Percentiles rank a stretch among this genome's conserved stretches.
Evolutionary conservation across 2,329 filamentous ascomycete species (phyloP).

Genomic region (Alternaria arbusti): DNA sequence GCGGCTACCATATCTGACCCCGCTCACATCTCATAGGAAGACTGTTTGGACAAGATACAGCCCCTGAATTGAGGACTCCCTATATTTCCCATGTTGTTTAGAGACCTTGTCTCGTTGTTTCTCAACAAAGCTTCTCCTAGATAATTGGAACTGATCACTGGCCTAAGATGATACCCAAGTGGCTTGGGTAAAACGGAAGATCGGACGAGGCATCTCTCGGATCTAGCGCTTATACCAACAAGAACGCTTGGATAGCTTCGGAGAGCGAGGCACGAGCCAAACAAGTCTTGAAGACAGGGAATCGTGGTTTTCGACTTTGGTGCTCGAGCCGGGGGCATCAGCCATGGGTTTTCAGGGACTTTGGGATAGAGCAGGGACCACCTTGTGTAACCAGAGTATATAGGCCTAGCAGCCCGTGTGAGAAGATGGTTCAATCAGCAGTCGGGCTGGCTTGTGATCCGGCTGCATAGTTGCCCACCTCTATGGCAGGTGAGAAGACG

Average conservation of each 20-base stretch:
- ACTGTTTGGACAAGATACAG: conserved; percentile 21
- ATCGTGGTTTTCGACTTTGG: not conserved
- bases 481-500: conserved; percentile 15
- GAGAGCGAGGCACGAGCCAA: conserved; percentile 3
- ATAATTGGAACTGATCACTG: conserved; percentile 16
- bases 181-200: not conserved
- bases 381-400: conserved; percentile 15
- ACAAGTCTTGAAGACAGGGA: conserved; percentile 12
- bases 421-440: conserved; percentile 13
- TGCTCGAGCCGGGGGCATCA: conserved; percentile 16
- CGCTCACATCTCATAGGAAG: conserved; percentile 14
- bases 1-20: conserved; percentile 21
- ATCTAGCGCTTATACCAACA: not conserved
- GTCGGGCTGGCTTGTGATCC: conserved; percentile 28
- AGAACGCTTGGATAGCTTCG: not conserved
- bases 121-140: conserved; percentile 26
- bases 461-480: conserved; percentile 12
- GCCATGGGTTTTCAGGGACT: conserved; percentile 28
- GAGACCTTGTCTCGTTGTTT: conserved; percentile 12
- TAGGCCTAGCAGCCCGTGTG: conserved; percentile 1
- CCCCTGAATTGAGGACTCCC: conserved; percentile 7
- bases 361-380: conserved; percentile 25
- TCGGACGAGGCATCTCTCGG: not conserved
- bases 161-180: not conserved
- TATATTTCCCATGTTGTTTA: conserved; percentile 6